phyloP scores from a whole-genome alignment of 2,329 filamentous ascomycete genomes.

The Reticulascus tulasneorum region DNA sequence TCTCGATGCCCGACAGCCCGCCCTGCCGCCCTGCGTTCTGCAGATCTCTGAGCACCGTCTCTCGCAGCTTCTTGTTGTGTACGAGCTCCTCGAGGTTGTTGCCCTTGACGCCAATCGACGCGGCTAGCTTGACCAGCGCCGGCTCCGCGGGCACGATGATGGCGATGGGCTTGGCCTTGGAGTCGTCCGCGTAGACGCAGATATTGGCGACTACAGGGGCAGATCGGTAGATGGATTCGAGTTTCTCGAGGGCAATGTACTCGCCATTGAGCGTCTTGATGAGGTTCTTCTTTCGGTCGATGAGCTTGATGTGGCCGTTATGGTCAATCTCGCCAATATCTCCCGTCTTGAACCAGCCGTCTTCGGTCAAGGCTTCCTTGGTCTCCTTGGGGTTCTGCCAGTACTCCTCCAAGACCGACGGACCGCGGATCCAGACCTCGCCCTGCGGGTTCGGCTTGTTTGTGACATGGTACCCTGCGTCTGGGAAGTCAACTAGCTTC shows the following conservation, averaged over 20 bases:
- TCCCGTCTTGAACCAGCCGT: constrained; percentile 86
- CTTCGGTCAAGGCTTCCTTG: constrained; percentile 60
- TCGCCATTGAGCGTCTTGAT: constrained; percentile 80
- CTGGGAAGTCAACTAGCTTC: constrained; percentile 81
- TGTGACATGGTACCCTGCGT: constrained; percentile 74
- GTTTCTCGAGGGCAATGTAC: constrained; percentile 78
- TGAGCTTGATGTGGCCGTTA: constrained; percentile 68
- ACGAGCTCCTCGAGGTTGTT: constrained; percentile 62
- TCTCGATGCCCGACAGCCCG: constrained; percentile 63
- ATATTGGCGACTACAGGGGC: constrained; percentile 50
- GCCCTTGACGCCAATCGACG: constrained; percentile 40
- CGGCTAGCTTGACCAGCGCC: constrained; percentile 49
- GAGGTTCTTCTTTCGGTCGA: constrained; percentile 86
- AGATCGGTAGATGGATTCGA: constrained; percentile 51
- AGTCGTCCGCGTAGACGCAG: constrained; percentile 50
- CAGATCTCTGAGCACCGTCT: constrained; percentile 60
- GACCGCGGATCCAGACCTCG: constrained; percentile 83
- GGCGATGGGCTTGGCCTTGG: constrained; percentile 49
- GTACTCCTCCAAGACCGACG: constrained; percentile 67
- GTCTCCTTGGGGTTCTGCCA: constrained; percentile 77
- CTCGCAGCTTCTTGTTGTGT: constrained; percentile 62
- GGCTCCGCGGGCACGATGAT: constrained; percentile 55
- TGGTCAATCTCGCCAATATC: constrained; percentile 77
- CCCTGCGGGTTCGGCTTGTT: constrained; percentile 76
- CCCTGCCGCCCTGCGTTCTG: constrained; percentile 58